phyloP scores from a whole-genome alignment of 495 filamentous ascomycete species.

The Aspergillus olivimuriae region DNA sequence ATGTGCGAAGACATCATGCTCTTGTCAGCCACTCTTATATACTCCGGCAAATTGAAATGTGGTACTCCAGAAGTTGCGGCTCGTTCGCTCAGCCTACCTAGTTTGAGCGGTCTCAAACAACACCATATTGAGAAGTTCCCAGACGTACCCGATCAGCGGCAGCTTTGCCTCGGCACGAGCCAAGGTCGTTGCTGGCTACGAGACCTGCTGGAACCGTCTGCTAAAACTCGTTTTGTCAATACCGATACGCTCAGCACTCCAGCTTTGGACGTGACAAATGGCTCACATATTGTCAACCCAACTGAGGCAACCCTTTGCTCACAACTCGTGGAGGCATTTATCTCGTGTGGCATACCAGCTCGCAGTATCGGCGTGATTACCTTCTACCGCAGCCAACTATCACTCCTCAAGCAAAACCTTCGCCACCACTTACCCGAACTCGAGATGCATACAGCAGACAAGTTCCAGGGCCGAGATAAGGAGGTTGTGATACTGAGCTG shows the following conservation, averaged over 20 bases:
- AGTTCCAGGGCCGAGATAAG: slow-evolving; percentile 95
- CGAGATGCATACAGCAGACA: slow-evolving; percentile 94
- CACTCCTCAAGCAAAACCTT: slow-evolving; percentile 50
- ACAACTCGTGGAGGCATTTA: slow-evolving; percentile 72
- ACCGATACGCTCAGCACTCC: slow-evolving; percentile 65
- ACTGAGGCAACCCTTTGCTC: slow-evolving; percentile 67
- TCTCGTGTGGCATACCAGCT: slow-evolving; percentile 66
- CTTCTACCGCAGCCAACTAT: slow-evolving; percentile 92
- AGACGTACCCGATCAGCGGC: slow-evolving; percentile 19
- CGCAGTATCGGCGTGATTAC: slow-evolving; percentile 91
- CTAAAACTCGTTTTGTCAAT: slow-evolving; percentile 78
- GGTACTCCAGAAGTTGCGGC: slow-evolving; percentile 69
- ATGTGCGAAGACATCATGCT: slow-evolving; percentile 98
- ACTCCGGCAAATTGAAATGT: slow-evolving; percentile 81
- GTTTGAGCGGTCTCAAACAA: slow-evolving; percentile 50
- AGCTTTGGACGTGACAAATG: slow-evolving; percentile 63
- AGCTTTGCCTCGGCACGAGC: slow-evolving; percentile 46
- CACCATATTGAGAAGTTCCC: slow-evolving; percentile 43
- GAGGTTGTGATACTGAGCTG: slow-evolving; percentile 79
- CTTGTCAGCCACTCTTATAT: slow-evolving; percentile 88
- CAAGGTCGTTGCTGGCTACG: slow-evolving; percentile 70
- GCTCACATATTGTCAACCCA: slow-evolving; percentile 80
- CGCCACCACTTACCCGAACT: slow-evolving; percentile 49
- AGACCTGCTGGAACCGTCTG: slow-evolving; percentile 60
- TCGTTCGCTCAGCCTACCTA: slow-evolving; percentile 52